phyloP scores from a whole-genome alignment of 1,139 yeast species.

The Yamadazyma taylorii region DNA sequence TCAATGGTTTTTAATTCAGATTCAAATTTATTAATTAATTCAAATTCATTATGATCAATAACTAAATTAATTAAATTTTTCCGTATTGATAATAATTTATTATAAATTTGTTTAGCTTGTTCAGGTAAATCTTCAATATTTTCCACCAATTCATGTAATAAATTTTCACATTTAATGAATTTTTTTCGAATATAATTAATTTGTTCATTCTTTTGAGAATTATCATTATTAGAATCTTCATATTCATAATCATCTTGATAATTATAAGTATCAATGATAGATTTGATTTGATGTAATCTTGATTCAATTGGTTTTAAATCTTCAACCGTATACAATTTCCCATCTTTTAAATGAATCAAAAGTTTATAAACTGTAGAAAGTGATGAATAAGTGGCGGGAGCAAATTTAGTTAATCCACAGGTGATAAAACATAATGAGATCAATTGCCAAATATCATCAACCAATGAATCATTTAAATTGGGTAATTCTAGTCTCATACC shows the following conservation, averaged over 20 bases:
- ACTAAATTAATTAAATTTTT: constrained; percentile 34
- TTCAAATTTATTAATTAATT: constrained; percentile 12
- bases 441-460: constrained; percentile 87
- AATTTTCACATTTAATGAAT: constrained; percentile 55
- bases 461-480: constrained; percentile 61
- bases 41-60: constrained; percentile 21
- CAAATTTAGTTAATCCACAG: constrained; percentile 84
- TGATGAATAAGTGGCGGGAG: constrained; percentile 93
- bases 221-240: constrained; percentile 15
- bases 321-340: constrained; percentile 77
- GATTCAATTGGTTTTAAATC: constrained; percentile 76
- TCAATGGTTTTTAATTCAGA: constrained; percentile 32
- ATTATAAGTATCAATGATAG: constrained; percentile 48
- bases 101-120: constrained; percentile 51
- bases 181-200: constrained; percentile 57
- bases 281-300: constrained; percentile 66
- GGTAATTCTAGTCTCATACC: constrained; percentile 42
- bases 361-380: constrained; percentile 80
- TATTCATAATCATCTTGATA: constrained; percentile 36
- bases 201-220: constrained; percentile 50
- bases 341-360: constrained; percentile 76
- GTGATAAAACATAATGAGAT: constrained; percentile 84
- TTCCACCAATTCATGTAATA: constrained; percentile 51
- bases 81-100: constrained; percentile 41
- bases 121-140: constrained; percentile 59